phyloP scores from a whole-genome alignment of 2,329 filamentous ascomycete genomes.

The Cordyceps cateniannulata region DNA sequence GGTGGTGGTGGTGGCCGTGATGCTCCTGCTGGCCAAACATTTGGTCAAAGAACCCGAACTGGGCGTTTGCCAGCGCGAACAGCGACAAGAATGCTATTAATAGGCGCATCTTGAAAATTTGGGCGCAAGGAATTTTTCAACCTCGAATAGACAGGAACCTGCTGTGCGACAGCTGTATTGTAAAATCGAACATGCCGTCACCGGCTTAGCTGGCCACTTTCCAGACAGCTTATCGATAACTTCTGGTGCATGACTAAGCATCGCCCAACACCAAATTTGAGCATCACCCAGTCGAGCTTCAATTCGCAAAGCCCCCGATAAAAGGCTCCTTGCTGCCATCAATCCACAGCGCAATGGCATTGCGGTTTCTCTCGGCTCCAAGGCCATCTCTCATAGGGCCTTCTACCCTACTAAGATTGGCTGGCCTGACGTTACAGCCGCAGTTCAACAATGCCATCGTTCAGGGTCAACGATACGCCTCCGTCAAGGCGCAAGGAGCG shows the following conservation, averaged over 20 bases:
- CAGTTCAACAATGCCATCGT: constrained; percentile 36
- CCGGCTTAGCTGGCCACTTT: constrained; percentile 17
- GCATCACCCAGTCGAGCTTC: constrained; percentile 16
- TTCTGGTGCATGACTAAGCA: constrained; percentile 7
- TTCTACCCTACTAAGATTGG: constrained; percentile 21
- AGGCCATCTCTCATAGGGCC: constrained; percentile 39
- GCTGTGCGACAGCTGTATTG: not conserved
- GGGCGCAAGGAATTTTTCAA: constrained; percentile 22
- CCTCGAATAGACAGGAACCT: not conserved
- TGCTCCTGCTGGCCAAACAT: constrained; percentile 69
- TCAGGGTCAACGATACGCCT: constrained; percentile 47
- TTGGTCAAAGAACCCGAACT: constrained; percentile 95
- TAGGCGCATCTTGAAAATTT: constrained; percentile 14
- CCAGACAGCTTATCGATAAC: constrained; percentile 18
- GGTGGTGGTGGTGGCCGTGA: constrained; percentile 40
- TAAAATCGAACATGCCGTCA: constrained; percentile 2
- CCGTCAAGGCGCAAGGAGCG: constrained; percentile 59
- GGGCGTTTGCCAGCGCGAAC: constrained; percentile 58
- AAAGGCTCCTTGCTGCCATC: constrained; percentile 25
- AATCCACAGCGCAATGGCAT: constrained; percentile 21
- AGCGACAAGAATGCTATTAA: constrained; percentile 50
- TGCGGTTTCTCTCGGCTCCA: constrained; percentile 42
- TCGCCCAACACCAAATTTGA: constrained; percentile 13
- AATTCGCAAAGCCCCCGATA: constrained; percentile 23
- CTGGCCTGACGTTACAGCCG: constrained; percentile 18